Conservation (phyloP, 495 filamentous ascomycete species). For the Xylaria cubensis region DNA sequence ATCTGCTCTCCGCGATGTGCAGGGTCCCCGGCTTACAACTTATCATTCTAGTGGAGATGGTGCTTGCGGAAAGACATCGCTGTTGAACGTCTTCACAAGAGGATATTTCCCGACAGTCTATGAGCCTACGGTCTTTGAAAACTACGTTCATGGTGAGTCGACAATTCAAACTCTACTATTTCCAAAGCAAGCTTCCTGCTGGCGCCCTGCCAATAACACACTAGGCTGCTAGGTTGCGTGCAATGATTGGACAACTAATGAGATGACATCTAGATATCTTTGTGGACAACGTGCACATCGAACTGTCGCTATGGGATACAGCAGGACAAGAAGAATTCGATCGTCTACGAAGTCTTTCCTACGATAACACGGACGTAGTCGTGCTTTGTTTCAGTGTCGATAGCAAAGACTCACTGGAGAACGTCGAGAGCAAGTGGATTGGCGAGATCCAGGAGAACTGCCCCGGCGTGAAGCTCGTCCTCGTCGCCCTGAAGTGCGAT, state of each 20-base stretch:
- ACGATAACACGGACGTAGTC: conserved; percentile 92
- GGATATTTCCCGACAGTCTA: conserved; percentile 99
- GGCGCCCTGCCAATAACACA: neutral
- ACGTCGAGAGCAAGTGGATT: conserved; percentile 98
- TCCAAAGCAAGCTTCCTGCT: neutral
- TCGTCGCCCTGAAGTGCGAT: conserved; percentile 98
- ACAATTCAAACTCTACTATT: neutral
- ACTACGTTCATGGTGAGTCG: conserved; percentile 92
- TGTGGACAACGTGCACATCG: conserved; percentile 94
- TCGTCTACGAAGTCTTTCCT: conserved; percentile 90
- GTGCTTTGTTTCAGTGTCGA: conserved; percentile 99
- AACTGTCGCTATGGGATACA: conserved; percentile 97
- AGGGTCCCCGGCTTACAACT: conserved; percentile 38
- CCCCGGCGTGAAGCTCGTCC: conserved; percentile 87
- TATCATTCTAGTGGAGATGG: conserved; percentile 78
- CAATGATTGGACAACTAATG: conserved; percentile 16
- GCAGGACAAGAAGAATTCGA: conserved; percentile 99
- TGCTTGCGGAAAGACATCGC: conserved; percentile 96
- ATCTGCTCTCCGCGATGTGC: neutral
- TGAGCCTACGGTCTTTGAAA: conserved; percentile 98
- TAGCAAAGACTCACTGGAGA: conserved; percentile 93
- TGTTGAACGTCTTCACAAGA: conserved; percentile 98
- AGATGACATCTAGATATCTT: conserved; percentile 75
- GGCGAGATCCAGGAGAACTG: conserved; percentile 98
- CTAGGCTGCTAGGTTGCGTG: neutral